Evolutionary conservation across 108 stramenopile species (phyloP).

Genomic region (Thalassiosira profunda): DNA sequence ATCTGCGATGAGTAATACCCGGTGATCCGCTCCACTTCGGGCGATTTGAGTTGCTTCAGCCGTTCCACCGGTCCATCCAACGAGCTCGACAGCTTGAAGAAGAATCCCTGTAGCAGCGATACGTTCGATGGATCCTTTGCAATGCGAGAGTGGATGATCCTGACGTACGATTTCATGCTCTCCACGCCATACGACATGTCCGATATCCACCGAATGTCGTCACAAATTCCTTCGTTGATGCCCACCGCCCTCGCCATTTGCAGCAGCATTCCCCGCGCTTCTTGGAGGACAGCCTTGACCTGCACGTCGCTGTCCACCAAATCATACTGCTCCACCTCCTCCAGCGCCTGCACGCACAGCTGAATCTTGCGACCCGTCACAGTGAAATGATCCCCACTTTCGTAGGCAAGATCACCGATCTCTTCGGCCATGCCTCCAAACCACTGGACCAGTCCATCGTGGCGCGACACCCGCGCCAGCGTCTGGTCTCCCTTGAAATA

Average conservation of each 20-base stretch:
- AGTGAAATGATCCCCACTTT: conserved; percentile 53
- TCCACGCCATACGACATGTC: conserved; percentile 74
- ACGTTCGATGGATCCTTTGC: conserved; percentile 57
- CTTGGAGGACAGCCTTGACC: conserved; percentile 54
- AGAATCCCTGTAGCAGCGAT: conserved; percentile 55
- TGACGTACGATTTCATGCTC: conserved; percentile 55
- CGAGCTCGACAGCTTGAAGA: conserved; percentile 66
- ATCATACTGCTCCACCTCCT: conserved; percentile 69
- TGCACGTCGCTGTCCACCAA: conserved; percentile 59
- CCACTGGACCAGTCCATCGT: conserved; percentile 56
- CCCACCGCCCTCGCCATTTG: conserved; percentile 66
- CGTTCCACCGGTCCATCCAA: conserved; percentile 65
- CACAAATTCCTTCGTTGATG: conserved; percentile 40
- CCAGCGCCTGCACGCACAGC: conserved; percentile 56
- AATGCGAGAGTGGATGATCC: conserved; percentile 55
- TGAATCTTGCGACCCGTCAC: conserved; percentile 65
- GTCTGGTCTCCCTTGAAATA: conserved; percentile 64
- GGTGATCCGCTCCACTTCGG: conserved; percentile 50
- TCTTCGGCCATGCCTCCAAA: conserved; percentile 54
- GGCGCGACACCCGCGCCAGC: conserved; percentile 49
- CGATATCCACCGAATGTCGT: conserved; percentile 46
- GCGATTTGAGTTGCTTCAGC: conserved; percentile 52
- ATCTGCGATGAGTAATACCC: conserved; percentile 64
- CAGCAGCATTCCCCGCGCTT: conserved; percentile 50
- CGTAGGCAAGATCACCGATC: conserved; percentile 46